Base-by-base conservation (phyloP, 768 basidiomycete genomes). In the Termitomyces titanicus region DNA sequence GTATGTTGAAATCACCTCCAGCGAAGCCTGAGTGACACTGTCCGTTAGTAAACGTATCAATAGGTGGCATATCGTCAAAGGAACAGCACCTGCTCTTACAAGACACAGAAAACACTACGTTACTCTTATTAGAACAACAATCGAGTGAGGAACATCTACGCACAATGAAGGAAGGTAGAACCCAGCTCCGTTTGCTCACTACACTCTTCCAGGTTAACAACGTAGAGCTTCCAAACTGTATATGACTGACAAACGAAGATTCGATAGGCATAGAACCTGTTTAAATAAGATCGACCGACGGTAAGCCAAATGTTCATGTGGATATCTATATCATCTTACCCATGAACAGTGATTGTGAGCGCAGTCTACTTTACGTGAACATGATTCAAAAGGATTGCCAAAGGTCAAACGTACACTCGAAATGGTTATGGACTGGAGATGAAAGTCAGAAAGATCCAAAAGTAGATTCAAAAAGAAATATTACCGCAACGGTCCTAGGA, bases 221-320 rank as follows among this genome's bases (percentile, higher is more conserved):
- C 11, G 7, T 17, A 18, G 8, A 6, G 5, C 35, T 25, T 49
- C 6, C 24, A 13, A 37, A 49, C 6, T 17, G 15, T n/a, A 38
- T 17, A 38, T 35, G 6, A 38, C 48, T 37, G 35, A 49, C 48
- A 37, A 17, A 49, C 37, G 48, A 37, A 49, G 17, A 49, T 38
- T 49, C 48, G 24, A 27, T 49, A 49, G 17, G 48, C 48, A 49
- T 49, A 49, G 5, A 49, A 49, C 24, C 48, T 48, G 45, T 29
- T 12, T 5, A 2, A 8, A 31, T 31, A 11, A 20, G n/a, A n/a
- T n/a, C n/a, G n/a, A 7, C 31, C 11, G 2, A 13, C 13, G 13
- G 15, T 35, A 13, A 35, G 17, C 2, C 10, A 11, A 37, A 5
- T 13, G 3, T 18, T 29, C 29, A 9, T 18, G 25, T 17, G 2